Base-by-base conservation (phyloP, 2,329 filamentous ascomycete genomes). In the Rhynchosporium agropyri region DNA sequence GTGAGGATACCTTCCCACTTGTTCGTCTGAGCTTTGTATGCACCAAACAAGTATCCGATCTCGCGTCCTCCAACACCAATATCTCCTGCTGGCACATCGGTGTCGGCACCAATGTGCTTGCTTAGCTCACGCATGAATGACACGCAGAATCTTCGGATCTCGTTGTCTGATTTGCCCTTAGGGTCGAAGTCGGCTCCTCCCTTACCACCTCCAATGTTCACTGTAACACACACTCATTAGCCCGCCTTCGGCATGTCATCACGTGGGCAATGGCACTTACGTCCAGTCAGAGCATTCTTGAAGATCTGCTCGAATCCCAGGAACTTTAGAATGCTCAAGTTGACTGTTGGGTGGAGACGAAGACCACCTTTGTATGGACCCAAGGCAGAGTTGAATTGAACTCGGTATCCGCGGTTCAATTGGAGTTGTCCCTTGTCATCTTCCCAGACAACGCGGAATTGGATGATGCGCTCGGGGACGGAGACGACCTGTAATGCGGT, bases 301-400 rank as follows among this genome's bases (percentile, higher is more conserved):
- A 98, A 98, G 81, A 94, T 96, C 83, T 98, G 95, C 87, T 99
- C 95, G 75, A 98, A 98, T 70, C 94, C 95, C 76, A 99, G 85
- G 82, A 98, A 98, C 84, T 99, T 99, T 74, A 99, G 86, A 74
- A 89, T 86, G 67, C 84, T 87, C 74, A 89, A 77, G 79, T 89
- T 95, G 79, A 95, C 91, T 10, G 89, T 88, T 67, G 94, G 95
- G 79, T 99, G 95, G 79, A 99, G 92, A 72, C 95, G 86, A 71
- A 98, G 88, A 77, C 95, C 95, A 70, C 95, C 95, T 86, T 98
- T 98, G 89, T 97, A 98, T 59, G 95, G 95, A 63, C 95, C 95
- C 28, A 98, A 88, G 51, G 94, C 93, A 54, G 91, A 96, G 88
- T 98, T 99, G 88, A 96, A 98, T 81, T 98, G 95, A 55, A 99